A percentile compares a stretch with the other conserved stretches of the same genome.
These are phyloP conservation scores for Malus hybrid DNA, from an alignment of 331 rosid genomes.

Conservation along the genomic window DNA sequence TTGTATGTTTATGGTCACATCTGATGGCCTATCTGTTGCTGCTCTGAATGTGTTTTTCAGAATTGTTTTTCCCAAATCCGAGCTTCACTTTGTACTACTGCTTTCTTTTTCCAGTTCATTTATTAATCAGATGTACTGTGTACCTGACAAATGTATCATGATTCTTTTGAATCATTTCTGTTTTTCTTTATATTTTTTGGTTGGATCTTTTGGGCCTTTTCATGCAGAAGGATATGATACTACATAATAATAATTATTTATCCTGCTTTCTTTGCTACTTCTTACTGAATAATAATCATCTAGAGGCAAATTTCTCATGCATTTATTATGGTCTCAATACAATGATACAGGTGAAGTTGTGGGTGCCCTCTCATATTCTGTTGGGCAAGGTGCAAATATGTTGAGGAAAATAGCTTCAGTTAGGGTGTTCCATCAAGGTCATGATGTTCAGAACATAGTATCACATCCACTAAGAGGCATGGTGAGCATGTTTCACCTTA, in stretches of 20 bases:
- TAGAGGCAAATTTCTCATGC: neutral
- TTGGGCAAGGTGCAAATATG: constrained; percentile 61
- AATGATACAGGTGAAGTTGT: constrained; percentile 73
- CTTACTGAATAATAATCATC: neutral
- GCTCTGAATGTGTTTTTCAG: neutral
- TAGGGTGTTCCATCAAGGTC: constrained; percentile 56
- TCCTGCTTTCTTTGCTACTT: neutral
- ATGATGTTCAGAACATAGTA: constrained; percentile 35
- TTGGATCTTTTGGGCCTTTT: neutral
- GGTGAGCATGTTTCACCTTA: constrained; percentile 41
- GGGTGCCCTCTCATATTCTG: constrained; percentile 79
- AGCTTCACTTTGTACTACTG: neutral
- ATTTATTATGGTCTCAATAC: neutral
- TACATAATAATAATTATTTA: neutral
- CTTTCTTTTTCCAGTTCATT: neutral
- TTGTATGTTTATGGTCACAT: neutral
- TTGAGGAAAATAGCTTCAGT: constrained; percentile 71
- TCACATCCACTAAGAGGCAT: constrained; percentile 57
- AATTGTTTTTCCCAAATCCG: neutral
- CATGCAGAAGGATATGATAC: neutral
- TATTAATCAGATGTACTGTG: neutral
- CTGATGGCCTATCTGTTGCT: neutral
- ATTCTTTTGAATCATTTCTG: no score
- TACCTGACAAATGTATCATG: no score
- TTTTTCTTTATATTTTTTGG: no score